phyloP scores from a whole-genome alignment of 306 rosid species.

The Glycine tomentella region DNA sequence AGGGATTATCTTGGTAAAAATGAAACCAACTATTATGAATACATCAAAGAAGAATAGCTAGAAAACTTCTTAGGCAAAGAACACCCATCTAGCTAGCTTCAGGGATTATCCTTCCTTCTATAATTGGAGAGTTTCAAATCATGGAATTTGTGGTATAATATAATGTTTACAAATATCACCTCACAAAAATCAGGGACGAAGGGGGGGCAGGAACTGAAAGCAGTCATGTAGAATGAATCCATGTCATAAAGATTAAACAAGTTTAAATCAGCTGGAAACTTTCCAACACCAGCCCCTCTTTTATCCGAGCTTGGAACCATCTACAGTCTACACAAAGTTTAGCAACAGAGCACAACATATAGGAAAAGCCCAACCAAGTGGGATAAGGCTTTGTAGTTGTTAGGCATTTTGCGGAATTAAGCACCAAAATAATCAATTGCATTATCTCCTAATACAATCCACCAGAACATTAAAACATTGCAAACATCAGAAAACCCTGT shows the following conservation, averaged over 20 bases:
- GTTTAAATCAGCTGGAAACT: constrained; percentile 9
- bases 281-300: not conserved
- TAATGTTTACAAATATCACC: constrained; percentile 1
- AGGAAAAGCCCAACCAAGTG: constrained; percentile 2
- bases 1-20: constrained; percentile 1
- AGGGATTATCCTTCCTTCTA: constrained; percentile 1
- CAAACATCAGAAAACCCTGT: constrained; percentile 14
- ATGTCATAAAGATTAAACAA: constrained; percentile 13
- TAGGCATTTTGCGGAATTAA: not conserved
- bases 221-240: not conserved
- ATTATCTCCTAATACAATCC: constrained; percentile 30
- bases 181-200: not conserved
- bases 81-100: constrained; percentile 16
- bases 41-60: too few relatives aligned
- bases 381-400: not conserved
- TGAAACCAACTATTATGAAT: too few relatives aligned
- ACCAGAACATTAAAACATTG: not conserved
- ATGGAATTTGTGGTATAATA: constrained; percentile 4
- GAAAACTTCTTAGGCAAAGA: constrained; percentile 22
- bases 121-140: constrained; percentile 32
- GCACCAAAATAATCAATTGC: constrained; percentile 2
- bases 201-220: not conserved
- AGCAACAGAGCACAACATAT: constrained; percentile 16
- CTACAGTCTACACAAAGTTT: not conserved
- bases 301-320: not conserved